These are phyloP conservation scores for Psilocybe cubensis DNA, from an alignment of 768 basidiomycete genomes.

Conservation along the genomic window DNA sequence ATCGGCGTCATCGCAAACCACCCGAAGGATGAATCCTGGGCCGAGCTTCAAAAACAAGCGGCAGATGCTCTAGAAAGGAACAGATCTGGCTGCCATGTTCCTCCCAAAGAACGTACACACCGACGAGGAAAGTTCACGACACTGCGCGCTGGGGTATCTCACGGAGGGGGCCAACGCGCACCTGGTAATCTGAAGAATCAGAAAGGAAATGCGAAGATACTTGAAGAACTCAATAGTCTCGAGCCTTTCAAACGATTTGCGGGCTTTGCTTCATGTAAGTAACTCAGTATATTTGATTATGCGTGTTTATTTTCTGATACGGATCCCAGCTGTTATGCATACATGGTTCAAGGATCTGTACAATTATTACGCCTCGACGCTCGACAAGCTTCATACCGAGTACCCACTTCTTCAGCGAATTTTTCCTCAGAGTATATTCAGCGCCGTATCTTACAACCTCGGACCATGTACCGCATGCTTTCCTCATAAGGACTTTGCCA, in stretches of 20 bases:
- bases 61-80: not conserved
- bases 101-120: not conserved
- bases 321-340: not conserved
- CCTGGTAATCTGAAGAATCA: not conserved
- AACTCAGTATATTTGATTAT: not conserved
- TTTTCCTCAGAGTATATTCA: not conserved
- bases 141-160: not conserved
- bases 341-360: not conserved
- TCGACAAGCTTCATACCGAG: not conserved
- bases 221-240: not conserved
- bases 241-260: not conserved
- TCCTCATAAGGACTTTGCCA: slow-evolving; percentile 30
- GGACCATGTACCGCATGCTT: not conserved
- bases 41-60: not conserved
- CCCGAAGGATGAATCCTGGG: not conserved
- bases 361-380: not conserved
- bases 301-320: no score
- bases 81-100: not conserved
- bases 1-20: not conserved
- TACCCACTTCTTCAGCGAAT: not conserved
- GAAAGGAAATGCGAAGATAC: not conserved
- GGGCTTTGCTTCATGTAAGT: slow-evolving; percentile 1
- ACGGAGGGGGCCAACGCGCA: not conserved
- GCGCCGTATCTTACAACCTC: slow-evolving; percentile 7
- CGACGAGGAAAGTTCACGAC: not conserved